phyloP scores from a whole-genome alignment of 2,329 filamentous ascomycete species.

The Hypoxylon sp. region DNA sequence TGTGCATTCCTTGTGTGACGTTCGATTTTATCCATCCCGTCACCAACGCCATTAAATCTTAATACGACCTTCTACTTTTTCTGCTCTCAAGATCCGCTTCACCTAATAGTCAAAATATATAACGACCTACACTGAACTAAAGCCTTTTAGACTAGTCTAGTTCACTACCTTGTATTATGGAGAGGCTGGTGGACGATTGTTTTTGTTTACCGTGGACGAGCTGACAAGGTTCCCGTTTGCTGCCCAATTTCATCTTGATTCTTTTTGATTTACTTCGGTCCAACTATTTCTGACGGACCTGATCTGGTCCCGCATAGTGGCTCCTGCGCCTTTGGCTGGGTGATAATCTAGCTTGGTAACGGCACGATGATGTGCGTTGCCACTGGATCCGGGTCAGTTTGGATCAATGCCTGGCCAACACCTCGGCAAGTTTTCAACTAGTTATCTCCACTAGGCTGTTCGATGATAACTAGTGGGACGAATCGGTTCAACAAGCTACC shows the following conservation, averaged over 20 bases:
- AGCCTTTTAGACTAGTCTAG: constrained; percentile 2
- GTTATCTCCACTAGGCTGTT: constrained; percentile 24
- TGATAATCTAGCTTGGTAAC: constrained; percentile 44
- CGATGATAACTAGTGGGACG: constrained; percentile 12
- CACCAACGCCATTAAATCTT: constrained; percentile 6
- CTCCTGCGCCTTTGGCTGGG: constrained; percentile 52
- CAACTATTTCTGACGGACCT: constrained; percentile 20
- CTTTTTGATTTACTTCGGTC: constrained; percentile 32
- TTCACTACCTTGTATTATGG: constrained; percentile 11
- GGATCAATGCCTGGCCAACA: constrained; percentile 33
- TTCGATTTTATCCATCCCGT: constrained; percentile 5
- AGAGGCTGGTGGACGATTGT: constrained; percentile 35
- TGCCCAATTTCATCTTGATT: constrained; percentile 29
- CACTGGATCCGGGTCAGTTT: constrained; percentile 19
- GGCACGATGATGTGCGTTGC: constrained; percentile 26
- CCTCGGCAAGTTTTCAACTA: constrained; percentile 23
- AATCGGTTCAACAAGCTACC: constrained; percentile 29
- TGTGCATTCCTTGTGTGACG: neutral
- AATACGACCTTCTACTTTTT: constrained; percentile 19
- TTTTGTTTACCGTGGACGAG: constrained; percentile 34
- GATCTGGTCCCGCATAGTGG: constrained; percentile 41
- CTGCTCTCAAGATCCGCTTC: neutral
- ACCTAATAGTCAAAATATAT: neutral
- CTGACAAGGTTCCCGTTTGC: constrained; percentile 31
- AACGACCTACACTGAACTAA: neutral